Evolutionary conservation across 441 rosid genomes (phyloP).

Genomic region (Croton setiger): DNA sequence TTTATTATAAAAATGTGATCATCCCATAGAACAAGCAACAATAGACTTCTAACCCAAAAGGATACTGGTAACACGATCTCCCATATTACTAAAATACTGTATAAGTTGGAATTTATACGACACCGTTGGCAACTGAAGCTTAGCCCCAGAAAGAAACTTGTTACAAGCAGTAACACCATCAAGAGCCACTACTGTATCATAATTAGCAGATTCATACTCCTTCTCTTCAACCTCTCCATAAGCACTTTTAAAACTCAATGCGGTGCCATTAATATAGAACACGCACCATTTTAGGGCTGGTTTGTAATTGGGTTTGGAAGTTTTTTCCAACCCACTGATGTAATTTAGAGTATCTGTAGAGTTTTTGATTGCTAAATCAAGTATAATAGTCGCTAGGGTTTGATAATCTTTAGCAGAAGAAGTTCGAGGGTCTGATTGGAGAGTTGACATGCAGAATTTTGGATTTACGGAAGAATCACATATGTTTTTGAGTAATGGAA

Average conservation of each 20-base stretch:
- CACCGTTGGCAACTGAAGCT: not conserved
- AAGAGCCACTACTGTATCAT: not conserved
- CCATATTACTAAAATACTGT: slow-evolving; percentile 9
- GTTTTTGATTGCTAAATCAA: slow-evolving; percentile 11
- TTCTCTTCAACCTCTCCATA: slow-evolving; percentile 16
- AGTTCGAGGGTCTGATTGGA: not conserved
- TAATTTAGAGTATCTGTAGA: not conserved
- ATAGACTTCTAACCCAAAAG: too few species aligned
- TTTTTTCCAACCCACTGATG: not conserved
- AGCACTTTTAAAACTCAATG: not conserved
- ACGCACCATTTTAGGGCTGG: not conserved
- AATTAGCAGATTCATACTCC: slow-evolving; percentile 7
- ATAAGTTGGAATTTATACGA: not conserved
- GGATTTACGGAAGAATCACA: not conserved
- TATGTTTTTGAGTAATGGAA: not conserved
- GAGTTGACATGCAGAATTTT: not conserved
- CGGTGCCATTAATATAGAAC: not conserved
- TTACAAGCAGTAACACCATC: slow-evolving; percentile 6
- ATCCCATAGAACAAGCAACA: too few species aligned
- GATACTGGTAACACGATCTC: not conserved
- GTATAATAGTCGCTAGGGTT: slow-evolving; percentile 11
- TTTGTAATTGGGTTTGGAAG: not conserved
- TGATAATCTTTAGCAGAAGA: not conserved
- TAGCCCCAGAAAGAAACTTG: not conserved
- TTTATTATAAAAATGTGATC: too few species aligned